Conservation (phyloP, 1,284 basidiomycete genomes). For the Heliocybe sulcata region DNA sequence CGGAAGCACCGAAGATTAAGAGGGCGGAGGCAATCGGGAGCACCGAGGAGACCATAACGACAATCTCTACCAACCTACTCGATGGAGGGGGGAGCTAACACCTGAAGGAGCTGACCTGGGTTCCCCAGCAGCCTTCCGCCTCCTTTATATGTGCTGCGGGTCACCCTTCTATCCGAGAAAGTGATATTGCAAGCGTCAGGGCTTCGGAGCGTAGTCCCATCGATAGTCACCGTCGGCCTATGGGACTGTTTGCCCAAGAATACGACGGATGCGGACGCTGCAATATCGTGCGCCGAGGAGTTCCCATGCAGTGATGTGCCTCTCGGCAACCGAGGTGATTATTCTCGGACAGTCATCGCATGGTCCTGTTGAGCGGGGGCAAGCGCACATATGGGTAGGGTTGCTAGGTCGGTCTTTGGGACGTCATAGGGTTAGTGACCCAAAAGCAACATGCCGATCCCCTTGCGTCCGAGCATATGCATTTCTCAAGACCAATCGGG, state of each 20-base stretch:
- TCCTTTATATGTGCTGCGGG: neutral
- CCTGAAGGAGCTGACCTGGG: neutral
- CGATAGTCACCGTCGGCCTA: neutral
- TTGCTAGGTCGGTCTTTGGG: neutral
- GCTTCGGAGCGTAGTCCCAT: neutral
- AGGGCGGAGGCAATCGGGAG: neutral
- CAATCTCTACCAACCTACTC: neutral
- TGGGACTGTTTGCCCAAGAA: neutral
- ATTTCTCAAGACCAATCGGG: neutral
- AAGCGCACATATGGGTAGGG: neutral
- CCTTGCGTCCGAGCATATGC: neutral
- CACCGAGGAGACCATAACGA: neutral
- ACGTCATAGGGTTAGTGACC: neutral
- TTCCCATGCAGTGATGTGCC: neutral
- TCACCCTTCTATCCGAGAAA: neutral
- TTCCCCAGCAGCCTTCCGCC: neutral
- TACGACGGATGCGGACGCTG: neutral
- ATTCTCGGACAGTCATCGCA: neutral
- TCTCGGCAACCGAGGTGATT: neutral
- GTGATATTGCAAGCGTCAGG: neutral
- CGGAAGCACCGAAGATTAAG: neutral
- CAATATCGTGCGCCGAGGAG: neutral
- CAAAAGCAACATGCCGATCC: neutral
- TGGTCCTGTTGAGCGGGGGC: neutral
- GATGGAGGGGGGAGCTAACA: neutral